A percentile compares a stretch with the other conserved stretches of the same genome.
phyloP scores from a whole-genome alignment of 768 basidiomycete genomes.

The Rhodotorula sphaerocarpa region DNA sequence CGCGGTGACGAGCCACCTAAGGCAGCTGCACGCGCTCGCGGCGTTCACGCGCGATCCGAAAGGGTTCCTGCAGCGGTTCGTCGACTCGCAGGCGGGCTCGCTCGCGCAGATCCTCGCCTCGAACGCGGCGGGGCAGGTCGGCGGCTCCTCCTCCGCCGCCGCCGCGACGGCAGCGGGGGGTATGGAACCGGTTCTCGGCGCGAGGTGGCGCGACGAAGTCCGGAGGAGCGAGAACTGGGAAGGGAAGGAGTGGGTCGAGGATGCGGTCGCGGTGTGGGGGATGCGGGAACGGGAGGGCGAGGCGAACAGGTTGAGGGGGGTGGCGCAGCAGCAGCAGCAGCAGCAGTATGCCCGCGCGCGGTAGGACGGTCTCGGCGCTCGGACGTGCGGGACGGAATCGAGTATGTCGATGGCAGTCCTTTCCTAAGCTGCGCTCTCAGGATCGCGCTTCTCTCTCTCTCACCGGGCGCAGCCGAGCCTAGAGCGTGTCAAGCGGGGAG shows the following conservation, averaged over 20 bases:
- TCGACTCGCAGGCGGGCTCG: background rate
- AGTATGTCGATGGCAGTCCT: too few relatives aligned
- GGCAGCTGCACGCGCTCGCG: slow-evolving; percentile 1
- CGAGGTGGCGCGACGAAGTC: background rate
- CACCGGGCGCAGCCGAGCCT: background rate
- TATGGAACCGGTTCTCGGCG: background rate
- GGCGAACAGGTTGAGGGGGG: background rate
- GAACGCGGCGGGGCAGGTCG: background rate
- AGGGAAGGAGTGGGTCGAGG: slow-evolving; percentile 16
- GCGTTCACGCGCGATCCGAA: slow-evolving; percentile 19
- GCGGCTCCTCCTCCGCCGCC: too few relatives aligned
- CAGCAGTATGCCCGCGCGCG: background rate
- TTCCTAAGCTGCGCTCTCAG: too few relatives aligned
- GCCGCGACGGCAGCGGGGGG: background rate
- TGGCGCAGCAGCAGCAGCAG: background rate
- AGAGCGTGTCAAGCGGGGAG: too few relatives aligned
- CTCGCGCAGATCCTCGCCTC: slow-evolving; percentile 1
- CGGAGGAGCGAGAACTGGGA: background rate
- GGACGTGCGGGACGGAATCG: too few relatives aligned
- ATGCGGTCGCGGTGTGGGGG: slow-evolving; percentile 5
- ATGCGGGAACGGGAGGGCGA: background rate
- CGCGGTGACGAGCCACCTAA: background rate
- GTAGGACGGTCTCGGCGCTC: too few relatives aligned
- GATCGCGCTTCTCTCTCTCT: too few relatives aligned
- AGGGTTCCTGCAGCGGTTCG: slow-evolving; percentile 1